Evolutionary conservation across 495 filamentous ascomycete species (phyloP), one percentile per base, ranked within the genome.

Genomic region (Neurospora pannonica): DNA sequence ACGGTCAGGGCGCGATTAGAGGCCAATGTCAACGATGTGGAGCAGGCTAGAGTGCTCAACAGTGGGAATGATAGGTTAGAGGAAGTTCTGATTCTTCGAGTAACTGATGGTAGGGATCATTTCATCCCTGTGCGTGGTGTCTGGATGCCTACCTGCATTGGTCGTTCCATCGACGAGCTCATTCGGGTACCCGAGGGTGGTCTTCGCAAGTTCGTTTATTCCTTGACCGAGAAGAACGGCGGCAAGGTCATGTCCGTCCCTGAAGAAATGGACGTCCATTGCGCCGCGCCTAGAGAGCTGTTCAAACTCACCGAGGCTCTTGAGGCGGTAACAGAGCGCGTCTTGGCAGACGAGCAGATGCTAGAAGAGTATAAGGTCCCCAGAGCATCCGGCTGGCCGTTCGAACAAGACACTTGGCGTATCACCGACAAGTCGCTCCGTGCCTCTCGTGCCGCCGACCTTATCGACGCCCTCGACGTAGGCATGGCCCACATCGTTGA

Each of bases 31-130:
- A 86, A 85, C 15, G 85, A 89, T 69, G 83, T 93, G 15, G 78
- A 86, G 4, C 86, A 90, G n/a, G 88, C 93, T 4, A 88, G 88
- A 21, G 81, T 83, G 10, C 86, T 98, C n/a, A 98, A 98, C 77
- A 85, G 91, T 38, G 88, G 88, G 11, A 83, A 86, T 24, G 77
- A 85, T 5, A 85, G 85, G 9, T 84, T 98, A 2, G 94, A 97
- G 74, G 95, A 98, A 77, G 91, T 98, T 10, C 85, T 98, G 34
- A 90, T 99, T 6, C 87, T 99, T n/a, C 91, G 94, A 11, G 93
- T 98, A 10, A 87, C 89, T 10, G 88, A 90, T 70, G 96, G 96
- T 2, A 88, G 94, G 70, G 96, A 99, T 75, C 92, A 98, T 80
- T 99, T 99, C 80, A 88, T 99, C 70, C 90, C 94, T 1, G 85